Evolutionary conservation across 805 yeast genomes (phyloP), one percentile per base, ranked within the genome.

Genomic region (Zygoascus ofunaensis): DNA sequence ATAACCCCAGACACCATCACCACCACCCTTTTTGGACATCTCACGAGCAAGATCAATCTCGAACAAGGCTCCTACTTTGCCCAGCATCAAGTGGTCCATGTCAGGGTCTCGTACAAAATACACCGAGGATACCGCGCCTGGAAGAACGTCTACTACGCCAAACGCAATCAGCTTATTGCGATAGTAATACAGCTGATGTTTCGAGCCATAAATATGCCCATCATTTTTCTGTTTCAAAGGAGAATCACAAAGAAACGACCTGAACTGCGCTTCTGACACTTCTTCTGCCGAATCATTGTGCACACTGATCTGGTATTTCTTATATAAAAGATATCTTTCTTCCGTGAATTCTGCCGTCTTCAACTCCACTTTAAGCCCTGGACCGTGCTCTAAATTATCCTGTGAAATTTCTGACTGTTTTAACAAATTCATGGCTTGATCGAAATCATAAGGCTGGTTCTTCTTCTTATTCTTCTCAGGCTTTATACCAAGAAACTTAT

Each of bases 31-130:
- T 26, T 26, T 26, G 8, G 12, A 8, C 33, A 77, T 62, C 35
- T 72, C 59, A 22, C 69, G 51, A 3, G 79, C 65, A 59, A 84
- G 56, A 1, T 74, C 68, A 33, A 85, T 63, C 55, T 87, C 97
- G 34, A 83, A 63, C 22, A 87, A 55, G 0, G 85, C 90, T 48
- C 87, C 79, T 1, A 87, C 58, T 21, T 85, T 85, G 0, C 97
- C 97, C 24, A 87, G 60, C 0, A 85, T 80, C 52, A 79, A 64
- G 42, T 75, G 70, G 3, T 80, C 78, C 56, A 70, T 81, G 43
- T 79, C 89, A 0, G 94, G 92, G 57, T 87, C 89, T 84, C 92
- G 86, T 10, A 87, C 77, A 58, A 89, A 83, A 59, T 89, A 87
- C 1, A 89, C 89, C 0, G 94, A 79, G 0, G 95, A 86, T 0